Percentiles rank a stretch among this genome's conserved stretches.
These are phyloP conservation scores for Leishmania martiniquensis DNA, from an alignment of 208 protist species.

Conservation along the genomic window DNA sequence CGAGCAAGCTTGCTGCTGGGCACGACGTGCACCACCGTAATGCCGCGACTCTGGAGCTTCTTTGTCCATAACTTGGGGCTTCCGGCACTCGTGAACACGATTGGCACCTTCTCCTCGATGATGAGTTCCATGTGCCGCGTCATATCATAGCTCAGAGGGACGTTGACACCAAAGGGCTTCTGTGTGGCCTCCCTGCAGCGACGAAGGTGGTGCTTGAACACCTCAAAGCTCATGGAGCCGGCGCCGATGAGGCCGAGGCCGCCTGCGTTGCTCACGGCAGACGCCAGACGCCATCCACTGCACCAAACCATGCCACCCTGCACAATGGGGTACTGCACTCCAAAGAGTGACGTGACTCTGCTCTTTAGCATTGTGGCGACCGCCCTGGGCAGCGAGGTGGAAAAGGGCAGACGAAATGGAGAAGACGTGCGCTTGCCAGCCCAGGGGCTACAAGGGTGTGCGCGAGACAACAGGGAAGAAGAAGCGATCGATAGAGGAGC, in stretches of 20 bases:
- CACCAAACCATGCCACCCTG: constrained; percentile 86
- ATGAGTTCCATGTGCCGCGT: constrained; percentile 55
- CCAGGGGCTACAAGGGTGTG: not conserved
- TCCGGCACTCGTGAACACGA: constrained; percentile 89
- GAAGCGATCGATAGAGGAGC: no score
- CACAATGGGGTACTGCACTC: constrained; percentile 82
- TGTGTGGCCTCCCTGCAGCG: constrained; percentile 42
- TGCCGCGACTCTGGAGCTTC: constrained; percentile 68
- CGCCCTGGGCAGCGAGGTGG: not conserved
- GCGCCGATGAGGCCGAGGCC: constrained; percentile 87
- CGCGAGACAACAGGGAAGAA: no score
- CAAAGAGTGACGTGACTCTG: constrained; percentile 58
- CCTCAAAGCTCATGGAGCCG: constrained; percentile 70
- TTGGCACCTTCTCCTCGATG: constrained; percentile 82
- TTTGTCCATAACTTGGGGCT: constrained; percentile 76
- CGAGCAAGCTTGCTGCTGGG: constrained; percentile 76
- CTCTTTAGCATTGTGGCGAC: constrained; percentile 38
- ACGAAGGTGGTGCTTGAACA: constrained; percentile 61
- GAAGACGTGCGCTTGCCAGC: not conserved
- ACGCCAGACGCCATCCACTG: constrained; percentile 74
- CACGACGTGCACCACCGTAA: constrained; percentile 83
- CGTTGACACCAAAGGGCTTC: constrained; percentile 87
- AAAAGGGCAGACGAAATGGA: not conserved
- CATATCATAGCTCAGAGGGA: constrained; percentile 51
- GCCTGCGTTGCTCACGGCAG: constrained; percentile 86